Evolutionary conservation across 192 early-diverging fungal genomes (phyloP), one percentile per base, ranked within the genome.

Genomic region (Coemansia sp.): DNA sequence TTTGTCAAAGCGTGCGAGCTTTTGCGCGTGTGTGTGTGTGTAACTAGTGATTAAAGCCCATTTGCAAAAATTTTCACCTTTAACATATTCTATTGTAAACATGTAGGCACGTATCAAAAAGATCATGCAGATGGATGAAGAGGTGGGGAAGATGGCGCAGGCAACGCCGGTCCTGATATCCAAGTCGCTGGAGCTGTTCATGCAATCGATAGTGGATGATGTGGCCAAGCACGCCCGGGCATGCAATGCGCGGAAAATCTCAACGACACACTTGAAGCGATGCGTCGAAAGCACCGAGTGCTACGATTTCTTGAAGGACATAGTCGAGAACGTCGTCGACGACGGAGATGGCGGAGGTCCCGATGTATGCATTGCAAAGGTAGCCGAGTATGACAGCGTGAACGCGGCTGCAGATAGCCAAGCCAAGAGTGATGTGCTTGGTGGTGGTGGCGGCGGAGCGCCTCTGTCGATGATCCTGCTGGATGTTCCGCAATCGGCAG

Each of bases 81-180:
- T n/a, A n/a, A n/a, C n/a, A n/a, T n/a, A n/a, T n/a, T n/a, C n/a
- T 45, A 45, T 2, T 45, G 12, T 12, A 4, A 36, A 36, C 34
- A 36, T 48, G 50, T 82, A 98, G 95, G 96, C 95, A 18, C 90
- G 97, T 40, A 99, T 99, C 84, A 99, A 99, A 75, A 96, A 97
- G 87, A 99, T 99, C 64, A 99, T 99, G 97, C 93, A 97, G 72
- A 87, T 92, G 80, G 97, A 99, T 77, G 97, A 99, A 55, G 97
- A 99, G 71, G 95, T 99, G 2, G 97, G 97, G 51, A 99, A 99
- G 77, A 94, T 99, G 71, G 93, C 96, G 1, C 93, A 95, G 67
- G 95, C 93, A 22, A 99, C 97, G 10, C 97, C 97, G 4, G 89
- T 97, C 20, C 85, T 99, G 32, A 95, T 97, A 51, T 96, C 93